phyloP scores from a whole-genome alignment of 257 asterid genomes.

The Gardenia jasminoides region DNA sequence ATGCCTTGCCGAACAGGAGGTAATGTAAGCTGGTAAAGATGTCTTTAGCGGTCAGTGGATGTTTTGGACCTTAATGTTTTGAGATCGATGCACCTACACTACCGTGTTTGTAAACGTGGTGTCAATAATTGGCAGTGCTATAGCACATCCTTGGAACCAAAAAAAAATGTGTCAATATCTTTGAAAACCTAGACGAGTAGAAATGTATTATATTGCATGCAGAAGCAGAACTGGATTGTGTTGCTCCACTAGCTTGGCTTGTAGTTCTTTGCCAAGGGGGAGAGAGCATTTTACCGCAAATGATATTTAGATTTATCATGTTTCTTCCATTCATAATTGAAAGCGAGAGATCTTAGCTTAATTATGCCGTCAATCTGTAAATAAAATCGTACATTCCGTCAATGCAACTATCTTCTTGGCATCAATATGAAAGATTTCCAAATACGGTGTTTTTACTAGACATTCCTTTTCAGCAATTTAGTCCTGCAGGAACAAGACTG shows the following conservation, averaged over 20 bases:
- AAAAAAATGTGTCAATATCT: neutral
- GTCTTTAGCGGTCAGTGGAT: neutral
- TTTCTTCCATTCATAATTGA: neutral
- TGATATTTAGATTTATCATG: neutral
- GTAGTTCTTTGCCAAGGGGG: neutral
- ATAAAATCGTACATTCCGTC: neutral
- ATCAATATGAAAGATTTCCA: neutral
- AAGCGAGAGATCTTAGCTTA: neutral
- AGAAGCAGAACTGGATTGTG: too few relatives aligned
- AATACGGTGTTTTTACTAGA: neutral
- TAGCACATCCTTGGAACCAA: neutral
- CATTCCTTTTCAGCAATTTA: constrained; percentile 26
- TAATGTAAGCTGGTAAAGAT: neutral
- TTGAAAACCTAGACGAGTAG: too few relatives aligned
- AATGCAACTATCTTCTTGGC: neutral
- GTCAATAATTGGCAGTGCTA: neutral
- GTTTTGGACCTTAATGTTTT: neutral
- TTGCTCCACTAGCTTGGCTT: neutral
- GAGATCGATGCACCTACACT: neutral
- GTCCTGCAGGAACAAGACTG: constrained; percentile 57
- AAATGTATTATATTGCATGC: neutral
- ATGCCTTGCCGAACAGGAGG: neutral
- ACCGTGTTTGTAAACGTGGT: neutral
- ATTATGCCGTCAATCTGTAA: neutral
- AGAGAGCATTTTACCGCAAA: neutral